A percentile compares a stretch with the other conserved stretches of the same genome.
These are phyloP conservation scores for Termitomyces sp. DNA, from an alignment of 768 basidiomycete genomes.

Conservation along the genomic window DNA sequence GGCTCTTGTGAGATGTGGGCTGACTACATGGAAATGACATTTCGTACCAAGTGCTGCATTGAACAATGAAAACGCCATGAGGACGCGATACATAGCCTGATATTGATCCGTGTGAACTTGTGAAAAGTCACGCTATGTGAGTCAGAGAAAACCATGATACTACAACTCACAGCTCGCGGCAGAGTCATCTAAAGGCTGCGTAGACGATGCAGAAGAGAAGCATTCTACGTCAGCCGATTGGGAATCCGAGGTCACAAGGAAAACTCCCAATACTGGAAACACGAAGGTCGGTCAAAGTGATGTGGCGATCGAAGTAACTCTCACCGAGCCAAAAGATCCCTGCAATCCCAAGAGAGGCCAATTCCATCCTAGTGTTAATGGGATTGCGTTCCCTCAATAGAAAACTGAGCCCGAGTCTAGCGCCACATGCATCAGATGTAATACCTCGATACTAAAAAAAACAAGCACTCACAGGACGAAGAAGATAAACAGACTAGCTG, in stretches of 20 bases:
- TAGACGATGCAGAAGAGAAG: constrained; percentile 49
- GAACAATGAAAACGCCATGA: constrained; percentile 76
- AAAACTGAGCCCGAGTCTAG: constrained; percentile 60
- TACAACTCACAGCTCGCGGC: constrained; percentile 58
- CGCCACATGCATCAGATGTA: neutral
- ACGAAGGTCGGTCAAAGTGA: constrained; percentile 4
- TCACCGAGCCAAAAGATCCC: constrained; percentile 78
- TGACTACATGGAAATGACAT: neutral
- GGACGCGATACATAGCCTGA: constrained; percentile 83
- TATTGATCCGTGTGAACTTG: constrained; percentile 81
- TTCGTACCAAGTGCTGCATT: constrained; percentile 63
- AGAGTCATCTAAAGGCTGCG: constrained; percentile 46
- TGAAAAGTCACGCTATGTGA: constrained; percentile 8
- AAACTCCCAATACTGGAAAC: constrained; percentile 62
- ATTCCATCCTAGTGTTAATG: constrained; percentile 71
- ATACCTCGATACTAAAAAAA: neutral
- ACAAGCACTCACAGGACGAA: constrained; percentile 43
- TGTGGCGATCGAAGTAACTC: constrained; percentile 17
- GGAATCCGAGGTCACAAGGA: constrained; percentile 67
- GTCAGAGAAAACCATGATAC: neutral
- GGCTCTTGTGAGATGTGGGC: neutral
- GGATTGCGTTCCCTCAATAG: constrained; percentile 66
- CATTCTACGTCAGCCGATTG: constrained; percentile 81
- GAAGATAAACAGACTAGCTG: constrained; percentile 63
- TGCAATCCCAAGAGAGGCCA: constrained; percentile 62